Percentiles rank a stretch among this genome's conserved stretches.
Evolutionary conservation across 2,329 filamentous ascomycete genomes (phyloP).

Genomic region (Penicillium sp.): DNA sequence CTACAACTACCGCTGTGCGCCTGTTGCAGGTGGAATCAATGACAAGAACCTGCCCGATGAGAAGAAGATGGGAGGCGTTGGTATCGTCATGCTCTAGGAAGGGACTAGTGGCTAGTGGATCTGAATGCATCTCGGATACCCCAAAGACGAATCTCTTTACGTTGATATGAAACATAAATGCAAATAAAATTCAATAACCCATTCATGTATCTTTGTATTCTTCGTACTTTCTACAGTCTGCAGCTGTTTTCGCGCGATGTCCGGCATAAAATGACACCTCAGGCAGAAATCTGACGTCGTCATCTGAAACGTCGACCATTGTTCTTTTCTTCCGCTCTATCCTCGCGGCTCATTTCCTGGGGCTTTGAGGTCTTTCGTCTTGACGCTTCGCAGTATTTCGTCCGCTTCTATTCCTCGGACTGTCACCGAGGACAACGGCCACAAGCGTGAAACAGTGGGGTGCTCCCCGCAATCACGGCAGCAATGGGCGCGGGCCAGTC

Average conservation of each 20-base stretch:
- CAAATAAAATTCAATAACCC: not conserved
- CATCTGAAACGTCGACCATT: conserved; percentile 15
- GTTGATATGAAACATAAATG: conserved; percentile 5
- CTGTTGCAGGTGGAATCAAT: conserved; percentile 83
- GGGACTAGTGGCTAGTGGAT: conserved; percentile 6
- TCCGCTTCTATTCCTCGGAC: not conserved
- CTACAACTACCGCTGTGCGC: conserved; percentile 90
- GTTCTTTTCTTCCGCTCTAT: conserved; percentile 7
- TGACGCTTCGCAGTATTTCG: not conserved
- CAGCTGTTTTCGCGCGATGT: not conserved
- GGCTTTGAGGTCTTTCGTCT: not conserved
- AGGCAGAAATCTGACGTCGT: conserved; percentile 21
- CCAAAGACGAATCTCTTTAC: conserved; percentile 13
- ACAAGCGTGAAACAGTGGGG: conserved; percentile 7
- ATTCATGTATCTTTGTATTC: not conserved
- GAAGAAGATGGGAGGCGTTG: conserved; percentile 78
- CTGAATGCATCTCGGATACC: conserved; percentile 12
- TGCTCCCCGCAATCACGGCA: conserved; percentile 14
- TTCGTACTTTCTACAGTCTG: not conserved
- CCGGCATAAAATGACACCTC: conserved; percentile 5
- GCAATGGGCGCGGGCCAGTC: conserved; percentile 43
- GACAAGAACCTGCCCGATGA: conserved; percentile 74
- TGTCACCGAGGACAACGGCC: not conserved
- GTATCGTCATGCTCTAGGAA: conserved; percentile 73
- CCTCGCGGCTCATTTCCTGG: not conserved